These are phyloP conservation scores for Deuterostichococcus epilithicus DNA, from an alignment of 139 green algal genomes.

Conservation along the genomic window DNA sequence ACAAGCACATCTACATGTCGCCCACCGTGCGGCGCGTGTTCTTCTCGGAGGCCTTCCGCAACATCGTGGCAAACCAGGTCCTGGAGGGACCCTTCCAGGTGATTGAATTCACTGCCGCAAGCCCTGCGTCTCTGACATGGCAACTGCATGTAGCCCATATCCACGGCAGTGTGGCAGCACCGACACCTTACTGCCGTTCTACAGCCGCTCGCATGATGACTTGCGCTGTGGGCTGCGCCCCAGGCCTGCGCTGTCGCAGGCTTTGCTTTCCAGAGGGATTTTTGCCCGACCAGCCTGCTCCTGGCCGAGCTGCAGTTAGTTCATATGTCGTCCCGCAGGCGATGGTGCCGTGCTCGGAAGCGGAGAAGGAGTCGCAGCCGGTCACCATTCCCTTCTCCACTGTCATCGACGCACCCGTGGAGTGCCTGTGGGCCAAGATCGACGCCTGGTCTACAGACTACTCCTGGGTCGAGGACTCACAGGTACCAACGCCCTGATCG, in stretches of 20 bases:
- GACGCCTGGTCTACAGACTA: neutral
- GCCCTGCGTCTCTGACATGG: too few relatives aligned
- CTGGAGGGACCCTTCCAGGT: neutral
- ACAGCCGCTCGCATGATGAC: too few relatives aligned
- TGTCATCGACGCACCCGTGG: neutral
- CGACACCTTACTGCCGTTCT: too few relatives aligned
- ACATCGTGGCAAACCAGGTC: neutral
- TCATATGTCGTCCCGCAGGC: neutral
- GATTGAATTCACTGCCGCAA: too few relatives aligned
- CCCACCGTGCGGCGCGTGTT: neutral
- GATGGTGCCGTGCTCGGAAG: neutral
- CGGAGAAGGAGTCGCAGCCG: neutral
- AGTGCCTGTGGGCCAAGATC: neutral
- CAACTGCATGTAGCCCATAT: too few relatives aligned
- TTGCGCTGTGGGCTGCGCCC: too few relatives aligned
- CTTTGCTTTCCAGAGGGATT: too few relatives aligned
- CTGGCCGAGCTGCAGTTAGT: too few relatives aligned
- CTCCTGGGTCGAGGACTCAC: neutral
- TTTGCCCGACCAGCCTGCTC: too few relatives aligned
- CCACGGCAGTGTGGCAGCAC: too few relatives aligned
- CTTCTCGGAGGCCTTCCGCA: neutral
- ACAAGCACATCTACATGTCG: slow-evolving; percentile 6
- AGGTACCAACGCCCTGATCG: neutral
- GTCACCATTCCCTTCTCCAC: neutral
- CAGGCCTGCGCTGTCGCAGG: too few relatives aligned